phyloP scores from a whole-genome alignment of 495 filamentous ascomycete genomes.

The Penicillium subrubescens region DNA sequence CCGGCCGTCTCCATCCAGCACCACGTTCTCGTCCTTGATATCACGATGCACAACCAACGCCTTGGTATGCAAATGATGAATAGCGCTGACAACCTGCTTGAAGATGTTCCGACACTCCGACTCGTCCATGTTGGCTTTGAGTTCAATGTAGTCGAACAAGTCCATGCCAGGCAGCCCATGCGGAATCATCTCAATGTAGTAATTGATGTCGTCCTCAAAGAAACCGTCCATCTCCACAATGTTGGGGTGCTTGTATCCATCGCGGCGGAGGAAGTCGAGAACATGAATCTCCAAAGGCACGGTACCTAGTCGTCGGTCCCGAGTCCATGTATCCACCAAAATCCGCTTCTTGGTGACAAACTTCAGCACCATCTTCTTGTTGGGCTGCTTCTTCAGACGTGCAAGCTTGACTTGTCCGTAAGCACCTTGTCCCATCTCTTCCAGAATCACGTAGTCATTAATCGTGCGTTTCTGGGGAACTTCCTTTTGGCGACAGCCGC shows the following conservation, averaged over 20 bases:
- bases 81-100: slow-evolving; percentile 82
- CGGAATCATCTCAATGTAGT: slow-evolving; percentile 98
- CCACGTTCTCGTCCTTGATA: slow-evolving; percentile 98
- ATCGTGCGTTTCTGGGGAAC: slow-evolving; percentile 72
- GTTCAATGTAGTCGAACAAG: slow-evolving; percentile 97
- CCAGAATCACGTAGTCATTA: slow-evolving; percentile 85
- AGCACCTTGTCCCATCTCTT: slow-evolving; percentile 98
- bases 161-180: slow-evolving; percentile 98
- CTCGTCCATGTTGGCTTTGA: slow-evolving; percentile 96
- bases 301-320: slow-evolving; percentile 91
- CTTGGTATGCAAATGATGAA: slow-evolving; percentile 89
- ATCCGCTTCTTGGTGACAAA: slow-evolving; percentile 98
- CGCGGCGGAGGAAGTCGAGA: slow-evolving; percentile 86
- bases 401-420: slow-evolving; percentile 97
- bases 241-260: slow-evolving; percentile 87
- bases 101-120: slow-evolving; percentile 93
- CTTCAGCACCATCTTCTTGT: slow-evolving; percentile 89
- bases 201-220: slow-evolving; percentile 97
- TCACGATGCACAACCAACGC: slow-evolving; percentile 94
- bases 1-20: slow-evolving; percentile 90
- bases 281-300: slow-evolving; percentile 98
- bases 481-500: slow-evolving; percentile 32
- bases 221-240: slow-evolving; percentile 99
- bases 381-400: slow-evolving; percentile 74
- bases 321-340: slow-evolving; percentile 97